A percentile compares a stretch with the other conserved stretches of the same genome.
Conservation (phyloP, 352 stramenopile species). For the Globisporangium abappressorium region DNA sequence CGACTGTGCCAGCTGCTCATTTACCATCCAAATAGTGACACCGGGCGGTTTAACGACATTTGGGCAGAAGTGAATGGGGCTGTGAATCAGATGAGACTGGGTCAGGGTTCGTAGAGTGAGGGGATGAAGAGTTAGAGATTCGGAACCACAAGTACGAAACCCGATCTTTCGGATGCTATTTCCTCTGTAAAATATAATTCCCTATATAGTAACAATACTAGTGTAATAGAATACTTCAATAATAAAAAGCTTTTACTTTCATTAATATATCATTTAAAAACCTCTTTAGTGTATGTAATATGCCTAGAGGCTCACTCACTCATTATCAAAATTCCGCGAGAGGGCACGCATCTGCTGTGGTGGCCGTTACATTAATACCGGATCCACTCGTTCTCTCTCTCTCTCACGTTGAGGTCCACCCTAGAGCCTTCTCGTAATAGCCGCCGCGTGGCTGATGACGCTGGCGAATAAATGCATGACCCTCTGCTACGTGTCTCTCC, state of each 20-base stretch:
- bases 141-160: background rate
- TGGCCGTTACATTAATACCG: background rate
- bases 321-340: background rate
- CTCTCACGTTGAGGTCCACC: background rate
- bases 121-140: background rate
- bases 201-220: too few species aligned
- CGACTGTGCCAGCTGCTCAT: background rate
- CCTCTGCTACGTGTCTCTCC: background rate
- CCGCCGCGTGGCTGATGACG: slow-evolving; percentile 4
- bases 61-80: background rate
- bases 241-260: background rate
- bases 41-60: background rate
- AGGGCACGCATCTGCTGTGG: too few species aligned
- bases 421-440: slow-evolving; percentile 11
- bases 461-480: background rate
- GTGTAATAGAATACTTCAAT: background rate
- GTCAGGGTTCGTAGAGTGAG: background rate
- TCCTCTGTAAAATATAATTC: background rate
- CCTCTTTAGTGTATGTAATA: too few species aligned
- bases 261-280: background rate
- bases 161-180: background rate
- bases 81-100: background rate
- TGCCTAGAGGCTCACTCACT: background rate
- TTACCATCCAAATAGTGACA: background rate
- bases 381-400: background rate